phyloP scores from a whole-genome alignment of 805 yeast genomes.

The Pichia nanzhaoensis region DNA sequence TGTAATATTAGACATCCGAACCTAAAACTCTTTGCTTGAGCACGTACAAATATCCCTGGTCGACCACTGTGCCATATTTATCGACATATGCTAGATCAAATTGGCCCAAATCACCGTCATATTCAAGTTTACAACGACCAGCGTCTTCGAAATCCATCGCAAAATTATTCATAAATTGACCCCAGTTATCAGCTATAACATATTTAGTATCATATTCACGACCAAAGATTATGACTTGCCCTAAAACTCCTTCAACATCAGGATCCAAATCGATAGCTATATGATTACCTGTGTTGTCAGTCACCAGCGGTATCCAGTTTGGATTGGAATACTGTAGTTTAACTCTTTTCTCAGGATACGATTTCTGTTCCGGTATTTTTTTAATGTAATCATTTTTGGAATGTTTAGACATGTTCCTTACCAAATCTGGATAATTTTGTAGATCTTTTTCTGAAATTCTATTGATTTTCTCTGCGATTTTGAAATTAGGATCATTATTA shows the following conservation, averaged over 20 bases:
- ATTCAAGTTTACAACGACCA: slow-evolving; percentile 7
- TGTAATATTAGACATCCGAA: neutral
- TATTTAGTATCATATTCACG: slow-evolving; percentile 86
- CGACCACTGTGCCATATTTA: slow-evolving; percentile 3
- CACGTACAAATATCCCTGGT: slow-evolving; percentile 10
- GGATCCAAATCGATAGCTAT: slow-evolving; percentile 82
- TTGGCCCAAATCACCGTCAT: slow-evolving; percentile 5
- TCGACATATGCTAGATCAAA: slow-evolving; percentile 10
- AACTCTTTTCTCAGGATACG: slow-evolving; percentile 67
- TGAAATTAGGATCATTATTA: slow-evolving; percentile 17
- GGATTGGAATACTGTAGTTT: slow-evolving; percentile 72
- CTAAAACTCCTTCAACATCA: slow-evolving; percentile 63
- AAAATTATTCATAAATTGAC: slow-evolving; percentile 69
- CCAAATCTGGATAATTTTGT: slow-evolving; percentile 21
- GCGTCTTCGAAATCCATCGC: slow-evolving; percentile 52
- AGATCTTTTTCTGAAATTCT: slow-evolving; percentile 12
- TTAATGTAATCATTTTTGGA: slow-evolving; percentile 30
- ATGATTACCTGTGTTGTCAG: slow-evolving; percentile 83
- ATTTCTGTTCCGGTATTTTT: slow-evolving; percentile 44
- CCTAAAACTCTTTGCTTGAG: slow-evolving; percentile 6
- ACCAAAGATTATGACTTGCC: slow-evolving; percentile 87
- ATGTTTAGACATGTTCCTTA: slow-evolving; percentile 21
- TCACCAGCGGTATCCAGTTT: slow-evolving; percentile 82
- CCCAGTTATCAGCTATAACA: slow-evolving; percentile 80
- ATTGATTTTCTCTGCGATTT: slow-evolving; percentile 16